Evolutionary conservation across 345 rosid genomes (phyloP).

Genomic region (Carallia brachiata): DNA sequence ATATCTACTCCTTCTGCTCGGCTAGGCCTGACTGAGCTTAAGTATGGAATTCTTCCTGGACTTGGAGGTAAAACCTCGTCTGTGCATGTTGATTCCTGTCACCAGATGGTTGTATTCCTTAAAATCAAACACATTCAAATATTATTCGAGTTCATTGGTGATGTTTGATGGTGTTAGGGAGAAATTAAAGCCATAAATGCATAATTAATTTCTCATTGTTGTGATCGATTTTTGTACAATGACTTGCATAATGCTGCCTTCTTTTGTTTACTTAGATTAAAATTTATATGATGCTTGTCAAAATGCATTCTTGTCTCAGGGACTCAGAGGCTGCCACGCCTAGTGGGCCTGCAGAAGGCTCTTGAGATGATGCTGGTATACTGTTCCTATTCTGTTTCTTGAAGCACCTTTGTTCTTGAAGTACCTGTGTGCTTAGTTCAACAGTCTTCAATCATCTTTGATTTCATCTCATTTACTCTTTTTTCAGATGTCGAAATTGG

Average conservation of each 20-base stretch:
- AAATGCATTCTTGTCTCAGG: background rate
- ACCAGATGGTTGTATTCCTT: too few relatives aligned
- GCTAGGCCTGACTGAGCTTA: constrained; percentile 24
- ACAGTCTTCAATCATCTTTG: background rate
- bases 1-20: constrained; percentile 19
- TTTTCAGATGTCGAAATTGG: constrained; percentile 12
- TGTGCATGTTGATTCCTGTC: background rate
- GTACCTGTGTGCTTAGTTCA: background rate
- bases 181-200: too few relatives aligned
- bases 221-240: background rate
- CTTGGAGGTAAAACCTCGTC: background rate
- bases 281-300: background rate
- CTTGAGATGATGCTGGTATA: constrained; percentile 8
- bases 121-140: too few relatives aligned
- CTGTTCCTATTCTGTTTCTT: background rate
- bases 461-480: background rate
- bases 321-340: constrained; percentile 4
- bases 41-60: constrained; percentile 15
- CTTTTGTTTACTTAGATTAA: background rate
- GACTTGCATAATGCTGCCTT: too few relatives aligned
- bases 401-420: background rate
- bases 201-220: too few relatives aligned
- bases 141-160: too few relatives aligned
- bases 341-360: background rate
- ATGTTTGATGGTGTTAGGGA: too few relatives aligned